phyloP scores from a whole-genome alignment of 2,329 filamentous ascomycete species.

The Neonectria coccinea region DNA sequence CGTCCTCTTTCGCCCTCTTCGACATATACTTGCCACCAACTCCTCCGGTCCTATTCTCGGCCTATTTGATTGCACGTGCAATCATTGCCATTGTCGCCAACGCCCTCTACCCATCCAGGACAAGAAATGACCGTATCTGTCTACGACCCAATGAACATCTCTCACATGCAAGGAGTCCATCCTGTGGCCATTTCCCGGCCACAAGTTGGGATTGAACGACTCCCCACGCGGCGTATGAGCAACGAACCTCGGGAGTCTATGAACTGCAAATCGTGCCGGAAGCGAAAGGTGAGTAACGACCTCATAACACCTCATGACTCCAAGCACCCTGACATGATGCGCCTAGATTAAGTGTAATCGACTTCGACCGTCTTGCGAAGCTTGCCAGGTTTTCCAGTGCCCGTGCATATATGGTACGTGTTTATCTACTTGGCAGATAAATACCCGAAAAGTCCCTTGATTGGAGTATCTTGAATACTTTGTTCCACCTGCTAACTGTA shows the following conservation, averaged over 20 bases:
- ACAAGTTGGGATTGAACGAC: constrained; percentile 83
- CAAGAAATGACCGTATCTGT: constrained; percentile 54
- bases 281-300: constrained; percentile 77
- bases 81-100: constrained; percentile 4
- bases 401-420: constrained; percentile 85
- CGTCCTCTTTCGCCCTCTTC: background rate
- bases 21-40: background rate
- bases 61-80: constrained; percentile 1
- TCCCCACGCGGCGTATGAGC: constrained; percentile 76
- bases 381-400: constrained; percentile 89
- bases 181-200: constrained; percentile 74
- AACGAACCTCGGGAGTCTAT: constrained; percentile 88
- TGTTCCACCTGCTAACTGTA: constrained; percentile 6
- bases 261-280: constrained; percentile 96
- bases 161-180: constrained; percentile 58
- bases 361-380: constrained; percentile 85
- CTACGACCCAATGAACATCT: constrained; percentile 57
- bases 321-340: constrained; percentile 22
- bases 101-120: constrained; percentile 17
- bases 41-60: background rate
- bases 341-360: constrained; percentile 90
- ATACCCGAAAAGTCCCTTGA: background rate
- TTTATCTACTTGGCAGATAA: background rate
- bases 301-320: constrained; percentile 24
- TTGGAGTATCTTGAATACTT: background rate